Conservation (phyloP, 2,329 filamentous ascomycete genomes). For the Pseudogymnoascus sp. region DNA sequence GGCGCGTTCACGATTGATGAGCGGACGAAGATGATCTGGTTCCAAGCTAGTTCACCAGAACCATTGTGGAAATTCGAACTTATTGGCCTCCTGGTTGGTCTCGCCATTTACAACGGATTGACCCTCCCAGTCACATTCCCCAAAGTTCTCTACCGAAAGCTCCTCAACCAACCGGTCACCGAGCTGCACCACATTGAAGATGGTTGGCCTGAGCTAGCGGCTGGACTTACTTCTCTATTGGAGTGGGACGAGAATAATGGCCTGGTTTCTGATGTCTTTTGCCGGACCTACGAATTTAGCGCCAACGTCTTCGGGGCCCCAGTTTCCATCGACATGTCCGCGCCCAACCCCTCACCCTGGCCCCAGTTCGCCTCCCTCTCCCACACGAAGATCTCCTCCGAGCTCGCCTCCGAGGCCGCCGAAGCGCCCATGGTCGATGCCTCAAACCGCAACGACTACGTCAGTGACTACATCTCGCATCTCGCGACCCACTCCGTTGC, state of each 20-base stretch:
- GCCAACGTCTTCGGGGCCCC: constrained; percentile 50
- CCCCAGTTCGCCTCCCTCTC: constrained; percentile 41
- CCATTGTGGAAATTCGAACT: constrained; percentile 87
- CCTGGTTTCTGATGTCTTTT: constrained; percentile 72
- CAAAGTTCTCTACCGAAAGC: constrained; percentile 70
- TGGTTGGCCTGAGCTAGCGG: constrained; percentile 78
- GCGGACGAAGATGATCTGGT: constrained; percentile 77
- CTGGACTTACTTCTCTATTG: constrained; percentile 63
- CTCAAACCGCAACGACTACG: constrained; percentile 68
- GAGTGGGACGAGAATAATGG: constrained; percentile 71
- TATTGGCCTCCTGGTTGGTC: constrained; percentile 75
- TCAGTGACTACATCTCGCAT: constrained; percentile 78
- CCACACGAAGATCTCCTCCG: constrained; percentile 12
- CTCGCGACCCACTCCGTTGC: constrained; percentile 70
- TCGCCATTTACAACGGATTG: constrained; percentile 89
- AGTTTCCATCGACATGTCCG: constrained; percentile 50
- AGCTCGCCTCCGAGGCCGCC: constrained; percentile 31
- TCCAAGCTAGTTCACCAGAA: constrained; percentile 73
- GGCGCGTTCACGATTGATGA: constrained; percentile 75
- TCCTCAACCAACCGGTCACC: constrained; percentile 62
- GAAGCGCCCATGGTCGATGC: constrained; percentile 68
- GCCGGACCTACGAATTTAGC: constrained; percentile 81
- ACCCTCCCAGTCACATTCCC: constrained; percentile 89
- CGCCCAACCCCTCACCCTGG: constrained; percentile 34
- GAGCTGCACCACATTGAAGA: constrained; percentile 72